Base-by-base conservation (phyloP, 2,329 filamentous ascomycete species). In the Raffaelea arxii region DNA sequence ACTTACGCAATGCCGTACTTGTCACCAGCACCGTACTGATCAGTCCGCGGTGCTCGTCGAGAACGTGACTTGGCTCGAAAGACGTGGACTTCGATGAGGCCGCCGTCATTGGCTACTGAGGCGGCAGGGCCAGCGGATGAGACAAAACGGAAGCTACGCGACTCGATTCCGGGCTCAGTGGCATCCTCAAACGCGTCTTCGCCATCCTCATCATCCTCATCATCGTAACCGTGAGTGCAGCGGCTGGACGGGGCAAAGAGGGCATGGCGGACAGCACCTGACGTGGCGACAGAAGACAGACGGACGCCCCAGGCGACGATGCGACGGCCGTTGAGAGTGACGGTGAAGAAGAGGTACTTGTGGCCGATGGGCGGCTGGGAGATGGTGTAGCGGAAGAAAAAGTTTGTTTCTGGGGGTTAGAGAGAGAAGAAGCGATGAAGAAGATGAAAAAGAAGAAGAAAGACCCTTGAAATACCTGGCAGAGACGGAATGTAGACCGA, bases 401-500 rank as follows among this genome's bases (percentile, higher is more conserved):
- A 80, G n/a, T 68, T 69, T 14, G 68, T 63, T 3, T 70, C 75
- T 78, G 42, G 4, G 14, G 9, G 9, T n/a, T n/a, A 25, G 5
- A 27, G 6, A 41, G 38, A 40, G 21, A n/a, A 24, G 32, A 25
- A 22, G 22, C 6, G 22, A n/a, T 32, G 16, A 40, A 11, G 7
- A 24, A 22, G n/a, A 37, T 40, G 21, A n/a, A 42, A 14, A 6
- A 16, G 16, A 9, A 9, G 19, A 24, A 6, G 30, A 22, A 16
- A 39, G 7, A 51, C 59, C 47, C n/a, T n/a, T n/a, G n/a, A n/a
- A n/a, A n/a, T 57, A 76, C 75, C 74, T 57, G 74, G 67, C 4
- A 67, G 55, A 1, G 75, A 77, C 2, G 76, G 74, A 12, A 80
- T 67, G 52, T 80, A 80, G 27, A 79, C 74, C 2, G 76, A 75